Evolutionary conservation across 768 basidiomycete species (phyloP), one percentile per base, ranked within the genome.

Genomic region (Tulasnella sp.): DNA sequence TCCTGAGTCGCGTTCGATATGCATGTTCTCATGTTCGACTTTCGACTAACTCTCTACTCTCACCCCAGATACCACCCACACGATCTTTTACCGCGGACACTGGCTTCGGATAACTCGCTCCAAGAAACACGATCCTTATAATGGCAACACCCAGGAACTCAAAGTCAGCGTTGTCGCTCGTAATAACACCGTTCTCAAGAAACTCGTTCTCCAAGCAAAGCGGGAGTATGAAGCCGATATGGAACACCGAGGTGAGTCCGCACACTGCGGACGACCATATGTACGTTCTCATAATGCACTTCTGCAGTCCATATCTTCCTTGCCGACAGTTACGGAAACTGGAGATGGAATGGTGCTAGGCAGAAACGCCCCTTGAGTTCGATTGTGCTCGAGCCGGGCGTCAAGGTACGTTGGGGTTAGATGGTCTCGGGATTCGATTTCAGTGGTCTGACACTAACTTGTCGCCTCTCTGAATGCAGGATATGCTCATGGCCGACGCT

Each of bases 281-380:
- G 15, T 21, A 51, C 12, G 52, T 21, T 9, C 15, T 41, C 11
- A 15, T 21, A 23, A 27, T 21, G 42, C 19, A 29, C 2, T 4
- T 34, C 12, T 11, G 9, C 23, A 60, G 86, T 92, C 49, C 86
- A 90, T 63, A 89, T 91, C 59, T 91, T 83, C 69, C 75, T 90
- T 71, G 86, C 85, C 32, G 89, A 91, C 72, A 83, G 83, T 85
- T 88, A 84, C 64, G 77, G 76, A 1, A 81, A 81, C 64, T 92
- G 89, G 89, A 75, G 86, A 57, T 89, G 86, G 83, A 90, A 87
- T 63, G 88, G 86, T 40, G 84, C 87, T 4, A 77, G 86, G 48
- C 85, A 89, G 64, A 92, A 92, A 69, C 77, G 88, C 31, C 88
- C 89, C 0, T 84, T 92, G 83, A 86, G 83, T 64, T 90, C 87